A percentile compares a stretch with the other conserved stretches of the same genome.
phyloP scores from a whole-genome alignment of 2,329 filamentous ascomycete genomes.

The Talaromyces sp. region DNA sequence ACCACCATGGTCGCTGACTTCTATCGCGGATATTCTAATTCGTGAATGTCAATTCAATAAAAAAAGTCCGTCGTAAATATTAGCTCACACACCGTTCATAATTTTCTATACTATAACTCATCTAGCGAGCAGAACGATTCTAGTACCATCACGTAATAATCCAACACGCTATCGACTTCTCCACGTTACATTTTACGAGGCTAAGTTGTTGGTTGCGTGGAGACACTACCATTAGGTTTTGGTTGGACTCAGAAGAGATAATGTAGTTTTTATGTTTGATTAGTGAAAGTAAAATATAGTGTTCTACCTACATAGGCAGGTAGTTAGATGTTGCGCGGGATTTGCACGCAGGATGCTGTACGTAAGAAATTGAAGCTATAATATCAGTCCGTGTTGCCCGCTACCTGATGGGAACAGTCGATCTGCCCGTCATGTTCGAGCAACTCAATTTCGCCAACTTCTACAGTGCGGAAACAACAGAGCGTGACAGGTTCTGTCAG shows the following conservation, averaged over 20 bases:
- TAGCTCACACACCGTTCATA: neutral
- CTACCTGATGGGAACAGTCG: neutral
- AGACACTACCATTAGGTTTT: neutral
- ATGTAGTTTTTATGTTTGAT: neutral
- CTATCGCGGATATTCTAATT: neutral
- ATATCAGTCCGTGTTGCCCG: neutral
- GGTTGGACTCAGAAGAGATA: neutral
- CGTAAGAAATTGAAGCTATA: neutral
- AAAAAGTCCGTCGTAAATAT: neutral
- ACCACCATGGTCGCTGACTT: neutral
- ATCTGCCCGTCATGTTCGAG: slow-evolving; percentile 1
- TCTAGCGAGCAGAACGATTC: neutral
- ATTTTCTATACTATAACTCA: neutral
- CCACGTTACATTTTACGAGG: neutral
- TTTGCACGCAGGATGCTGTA: neutral
- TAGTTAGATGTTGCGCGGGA: neutral
- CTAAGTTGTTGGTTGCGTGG: neutral
- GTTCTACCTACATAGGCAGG: neutral
- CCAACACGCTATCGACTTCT: neutral
- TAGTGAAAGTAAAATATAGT: neutral
- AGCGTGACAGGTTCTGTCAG: slow-evolving; percentile 5
- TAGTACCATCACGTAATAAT: neutral
- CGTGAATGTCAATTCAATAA: neutral
- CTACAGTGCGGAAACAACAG: neutral
- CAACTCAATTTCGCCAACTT: neutral